Evolutionary conservation across 23 red algal genomes (phyloP).

Genomic region (Gracilaria domingensis): DNA sequence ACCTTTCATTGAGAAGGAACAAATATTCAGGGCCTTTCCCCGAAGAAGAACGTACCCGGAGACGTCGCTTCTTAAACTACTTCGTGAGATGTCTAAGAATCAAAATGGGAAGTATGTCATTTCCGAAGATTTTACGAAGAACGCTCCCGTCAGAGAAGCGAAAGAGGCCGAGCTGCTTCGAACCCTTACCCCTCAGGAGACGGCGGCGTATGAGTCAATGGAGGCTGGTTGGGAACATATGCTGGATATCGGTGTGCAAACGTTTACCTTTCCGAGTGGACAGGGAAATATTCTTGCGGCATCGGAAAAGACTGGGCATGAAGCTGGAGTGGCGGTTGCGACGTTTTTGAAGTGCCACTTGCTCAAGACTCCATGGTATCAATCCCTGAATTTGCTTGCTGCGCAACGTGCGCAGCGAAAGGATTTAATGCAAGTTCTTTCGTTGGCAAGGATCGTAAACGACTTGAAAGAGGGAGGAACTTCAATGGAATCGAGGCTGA

Average conservation of each 20-base stretch:
- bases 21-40: constrained; percentile 56
- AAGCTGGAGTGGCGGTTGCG: constrained; percentile 78
- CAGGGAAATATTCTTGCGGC: constrained; percentile 91
- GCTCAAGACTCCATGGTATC: constrained; percentile 80
- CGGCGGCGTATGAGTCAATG: constrained; percentile 95
- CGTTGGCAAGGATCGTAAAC: constrained; percentile 66
- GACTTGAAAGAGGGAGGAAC: constrained; percentile 77
- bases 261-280: constrained; percentile 86
- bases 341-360: constrained; percentile 76
- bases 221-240: constrained; percentile 92
- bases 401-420: constrained; percentile 67
- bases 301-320: constrained; percentile 68
- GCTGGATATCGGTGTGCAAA: constrained; percentile 72
- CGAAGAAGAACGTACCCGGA: constrained; percentile 73
- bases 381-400: constrained; percentile 58
- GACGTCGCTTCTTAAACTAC: constrained; percentile 61
- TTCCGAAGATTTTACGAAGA: constrained; percentile 67
- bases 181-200: constrained; percentile 87
- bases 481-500: constrained; percentile 65
- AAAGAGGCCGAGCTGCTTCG: constrained; percentile 82
- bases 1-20: constrained; percentile 58
- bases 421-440: constrained; percentile 69
- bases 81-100: constrained; percentile 79
- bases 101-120: constrained; percentile 80
- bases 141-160: constrained; percentile 35